These are phyloP conservation scores for Gastrolobium villosum DNA, from an alignment of 306 rosid genomes.

Conservation along the genomic window DNA sequence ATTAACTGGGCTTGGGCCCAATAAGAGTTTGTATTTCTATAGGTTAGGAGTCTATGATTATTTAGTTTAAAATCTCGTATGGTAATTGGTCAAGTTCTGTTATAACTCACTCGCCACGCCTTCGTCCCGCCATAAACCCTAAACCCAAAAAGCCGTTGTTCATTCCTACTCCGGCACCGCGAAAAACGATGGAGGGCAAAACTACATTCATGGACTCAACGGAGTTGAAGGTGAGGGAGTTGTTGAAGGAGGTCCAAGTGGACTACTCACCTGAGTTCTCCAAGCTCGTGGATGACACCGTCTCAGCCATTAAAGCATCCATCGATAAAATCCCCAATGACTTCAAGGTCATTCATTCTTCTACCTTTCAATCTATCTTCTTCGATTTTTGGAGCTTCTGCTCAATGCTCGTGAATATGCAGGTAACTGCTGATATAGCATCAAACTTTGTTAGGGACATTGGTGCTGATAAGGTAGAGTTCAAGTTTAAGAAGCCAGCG, in stretches of 20 bases:
- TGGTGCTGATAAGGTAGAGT: constrained; percentile 89
- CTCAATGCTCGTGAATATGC: constrained; percentile 32
- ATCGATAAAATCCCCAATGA: constrained; percentile 69
- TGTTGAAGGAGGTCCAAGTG: constrained; percentile 71
- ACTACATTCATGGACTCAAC: constrained; percentile 47
- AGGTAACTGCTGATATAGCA: constrained; percentile 76
- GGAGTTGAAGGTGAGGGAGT: constrained; percentile 71
- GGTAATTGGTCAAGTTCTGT: too few species aligned
- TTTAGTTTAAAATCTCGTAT: too few species aligned
- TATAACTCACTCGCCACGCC: too few species aligned
- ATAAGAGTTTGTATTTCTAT: too few species aligned
- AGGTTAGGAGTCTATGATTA: too few species aligned
- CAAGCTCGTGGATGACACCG: constrained; percentile 64
- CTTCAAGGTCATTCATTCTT: constrained; percentile 52
- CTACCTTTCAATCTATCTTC: background rate
- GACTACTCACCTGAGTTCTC: constrained; percentile 53
- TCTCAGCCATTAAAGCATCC: constrained; percentile 63
- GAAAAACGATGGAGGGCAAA: constrained; percentile 43
- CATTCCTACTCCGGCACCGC: background rate
- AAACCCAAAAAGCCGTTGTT: constrained; percentile 21
- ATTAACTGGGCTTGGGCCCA: too few species aligned
- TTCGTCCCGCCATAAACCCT: constrained; percentile 20
- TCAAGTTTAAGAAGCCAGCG: constrained; percentile 75
- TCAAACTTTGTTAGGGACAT: constrained; percentile 77
- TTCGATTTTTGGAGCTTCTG: background rate